Base-by-base conservation (phyloP, 176 grass and related monocot species). In the Thinopyrum elongatum region DNA sequence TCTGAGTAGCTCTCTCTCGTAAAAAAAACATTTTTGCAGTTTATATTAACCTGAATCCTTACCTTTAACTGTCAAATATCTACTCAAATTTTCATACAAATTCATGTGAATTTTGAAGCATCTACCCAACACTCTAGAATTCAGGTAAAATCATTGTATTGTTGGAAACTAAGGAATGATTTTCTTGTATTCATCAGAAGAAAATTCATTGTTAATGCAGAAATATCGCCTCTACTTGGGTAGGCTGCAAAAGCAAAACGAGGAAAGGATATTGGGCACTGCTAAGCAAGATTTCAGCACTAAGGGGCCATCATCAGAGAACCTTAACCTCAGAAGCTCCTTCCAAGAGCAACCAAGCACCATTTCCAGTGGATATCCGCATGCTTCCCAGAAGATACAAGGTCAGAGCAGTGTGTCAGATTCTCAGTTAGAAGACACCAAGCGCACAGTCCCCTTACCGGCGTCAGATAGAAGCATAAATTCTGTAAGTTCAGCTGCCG, bases 201-300 rank as follows among this genome's bases (percentile, higher is more conserved):
- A 74, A 69, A 42, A 76, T 67, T 84, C 42, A 76, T 79, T 84
- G 33, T 67, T 83, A 46, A 55, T 90, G 94, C 92, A 99, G 97
- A 99, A 99, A 93, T 99, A 99, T 68, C 94, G 97, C 21, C 97
- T 99, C 78, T 99, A 99, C 83, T 80, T 99, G 90, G 93, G 94
- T 85, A 94, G 97, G 75, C 81, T 97, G 79, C 97, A 99, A 77
- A 99, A 99, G 49, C 97, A 99, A 83, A 95, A 84, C 39, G 97
- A 99, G 78, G 97, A 92, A 76, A 86, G 73, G 36, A 72, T 66
- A 85, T 71, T 90, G 25, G 76, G 88, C 38, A 69, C 88, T 78
- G 69, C 73, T 87, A 87, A 75, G 62, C 84, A 89, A 61, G 92
- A 95, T 88, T 91, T 84, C 70, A 92, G 29, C 80, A 80, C 84